phyloP scores from a whole-genome alignment of 345 rosid species.

The Gynandropsis gynandra region DNA sequence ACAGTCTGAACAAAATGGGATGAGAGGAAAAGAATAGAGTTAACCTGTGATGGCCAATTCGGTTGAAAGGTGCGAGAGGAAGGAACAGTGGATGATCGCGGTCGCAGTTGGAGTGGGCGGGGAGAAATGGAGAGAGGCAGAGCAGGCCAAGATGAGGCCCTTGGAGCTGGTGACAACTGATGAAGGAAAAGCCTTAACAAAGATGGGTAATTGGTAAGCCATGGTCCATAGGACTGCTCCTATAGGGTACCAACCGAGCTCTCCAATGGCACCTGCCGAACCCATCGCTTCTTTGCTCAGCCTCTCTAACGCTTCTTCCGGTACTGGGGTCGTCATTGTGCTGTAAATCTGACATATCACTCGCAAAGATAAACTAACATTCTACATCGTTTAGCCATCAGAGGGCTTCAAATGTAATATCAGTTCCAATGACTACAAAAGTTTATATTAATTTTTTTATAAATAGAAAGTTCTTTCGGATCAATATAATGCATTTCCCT shows the following conservation, averaged over 20 bases:
- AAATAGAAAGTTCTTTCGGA: no score
- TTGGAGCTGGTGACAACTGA: slow-evolving; percentile 33
- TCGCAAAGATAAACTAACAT: background rate
- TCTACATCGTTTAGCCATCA: background rate
- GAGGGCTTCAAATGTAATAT: background rate
- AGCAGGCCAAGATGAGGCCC: slow-evolving; percentile 53
- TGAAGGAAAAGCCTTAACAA: slow-evolving; percentile 44
- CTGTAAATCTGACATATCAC: slow-evolving; percentile 26
- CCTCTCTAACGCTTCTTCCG: slow-evolving; percentile 28
- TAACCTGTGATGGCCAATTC: slow-evolving; percentile 38
- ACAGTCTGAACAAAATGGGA: no score
- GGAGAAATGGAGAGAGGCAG: slow-evolving; percentile 51
- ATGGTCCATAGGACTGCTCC: slow-evolving; percentile 61
- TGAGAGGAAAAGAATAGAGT: background rate
- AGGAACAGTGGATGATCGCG: slow-evolving; percentile 55
- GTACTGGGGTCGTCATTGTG: slow-evolving; percentile 33
- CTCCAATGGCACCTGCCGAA: slow-evolving; percentile 54
- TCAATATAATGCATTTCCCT: no score
- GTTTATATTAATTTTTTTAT: no score
- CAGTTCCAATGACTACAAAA: no score
- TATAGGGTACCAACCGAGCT: slow-evolving; percentile 60
- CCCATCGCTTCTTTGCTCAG: slow-evolving; percentile 40
- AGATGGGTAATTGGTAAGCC: slow-evolving; percentile 42
- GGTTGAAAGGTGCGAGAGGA: slow-evolving; percentile 40
- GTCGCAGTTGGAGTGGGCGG: slow-evolving; percentile 21